Evolutionary conservation across 371 early-diverging fungal species (phyloP).

Genomic region (Blakeslea trispora): DNA sequence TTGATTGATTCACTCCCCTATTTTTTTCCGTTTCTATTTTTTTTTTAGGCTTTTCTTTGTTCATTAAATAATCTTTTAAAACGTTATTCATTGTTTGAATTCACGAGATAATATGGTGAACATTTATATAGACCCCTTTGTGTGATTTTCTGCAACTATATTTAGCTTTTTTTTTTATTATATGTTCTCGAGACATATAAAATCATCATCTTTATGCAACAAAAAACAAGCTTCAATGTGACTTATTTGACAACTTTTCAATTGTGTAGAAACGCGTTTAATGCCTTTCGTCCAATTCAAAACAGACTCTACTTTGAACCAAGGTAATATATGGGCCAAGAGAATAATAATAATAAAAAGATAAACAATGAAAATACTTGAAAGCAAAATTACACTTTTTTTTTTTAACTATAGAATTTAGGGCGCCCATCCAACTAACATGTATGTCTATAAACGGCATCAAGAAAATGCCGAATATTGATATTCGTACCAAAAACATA

Average conservation of each 20-base stretch:
- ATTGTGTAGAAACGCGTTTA: no score
- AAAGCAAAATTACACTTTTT: not conserved
- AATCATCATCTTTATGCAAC: no score
- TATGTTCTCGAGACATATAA: not conserved
- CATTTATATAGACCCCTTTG: not conserved
- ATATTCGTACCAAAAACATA: no score
- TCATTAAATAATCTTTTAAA: no score
- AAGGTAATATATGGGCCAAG: no score
- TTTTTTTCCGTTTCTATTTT: constrained; percentile 4
- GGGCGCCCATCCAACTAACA: no score
- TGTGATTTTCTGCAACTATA: not conserved
- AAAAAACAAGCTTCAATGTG: no score
- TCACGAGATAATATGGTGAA: not conserved
- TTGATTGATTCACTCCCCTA: not conserved
- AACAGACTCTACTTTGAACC: no score
- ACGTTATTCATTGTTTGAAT: constrained; percentile 2
- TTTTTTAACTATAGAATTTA: not conserved
- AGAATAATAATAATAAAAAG: not conserved
- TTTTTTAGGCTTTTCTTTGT: not conserved
- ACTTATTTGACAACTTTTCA: no score
- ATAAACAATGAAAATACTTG: not conserved
- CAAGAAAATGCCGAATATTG: no score
- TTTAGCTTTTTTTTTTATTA: not conserved
- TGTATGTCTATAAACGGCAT: no score
- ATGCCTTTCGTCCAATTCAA: no score